Conservation (phyloP, 805 yeast genomes). For the Ogataea angusta region DNA sequence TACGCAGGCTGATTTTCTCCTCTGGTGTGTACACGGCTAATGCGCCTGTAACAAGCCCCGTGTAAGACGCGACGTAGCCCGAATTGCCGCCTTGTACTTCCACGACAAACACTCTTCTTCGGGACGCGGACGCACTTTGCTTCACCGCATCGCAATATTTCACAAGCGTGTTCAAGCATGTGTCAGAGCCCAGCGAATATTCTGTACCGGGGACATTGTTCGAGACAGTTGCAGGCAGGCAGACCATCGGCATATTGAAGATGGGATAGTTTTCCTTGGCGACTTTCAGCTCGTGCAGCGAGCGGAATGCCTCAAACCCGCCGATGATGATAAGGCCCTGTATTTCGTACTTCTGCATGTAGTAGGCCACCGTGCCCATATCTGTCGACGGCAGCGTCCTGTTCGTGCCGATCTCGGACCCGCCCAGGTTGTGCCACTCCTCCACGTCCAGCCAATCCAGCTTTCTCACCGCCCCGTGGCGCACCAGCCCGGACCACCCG, state of each 20-base stretch:
- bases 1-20: conserved; percentile 63
- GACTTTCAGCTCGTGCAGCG: conserved; percentile 75
- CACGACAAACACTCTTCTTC: conserved; percentile 92
- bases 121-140: conserved; percentile 90
- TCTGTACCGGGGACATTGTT: conserved; percentile 99
- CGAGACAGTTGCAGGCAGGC: conserved; percentile 93
- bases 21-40: conserved; percentile 91
- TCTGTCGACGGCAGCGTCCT: conserved; percentile 81
- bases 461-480: conserved; percentile 79
- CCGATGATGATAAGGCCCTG: conserved; percentile 92
- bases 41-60: conserved; percentile 87
- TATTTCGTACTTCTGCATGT: conserved; percentile 81
- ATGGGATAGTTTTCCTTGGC: conserved; percentile 82
- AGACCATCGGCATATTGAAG: conserved; percentile 89
- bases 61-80: conserved; percentile 87
- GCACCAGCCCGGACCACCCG: conserved; percentile 87
- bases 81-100: conserved; percentile 98
- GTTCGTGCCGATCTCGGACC: conserved; percentile 96
- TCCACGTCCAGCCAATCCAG: conserved; percentile 83
- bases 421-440: conserved; percentile 87
- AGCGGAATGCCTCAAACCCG: conserved; percentile 93
- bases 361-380: conserved; percentile 86
- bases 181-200: conserved; percentile 91
- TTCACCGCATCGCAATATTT: conserved; percentile 93
- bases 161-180: conserved; percentile 88